Evolutionary conservation across 306 rosid species (phyloP), one percentile per base, ranked within the genome.

Genomic region (Fragaria vesca): DNA sequence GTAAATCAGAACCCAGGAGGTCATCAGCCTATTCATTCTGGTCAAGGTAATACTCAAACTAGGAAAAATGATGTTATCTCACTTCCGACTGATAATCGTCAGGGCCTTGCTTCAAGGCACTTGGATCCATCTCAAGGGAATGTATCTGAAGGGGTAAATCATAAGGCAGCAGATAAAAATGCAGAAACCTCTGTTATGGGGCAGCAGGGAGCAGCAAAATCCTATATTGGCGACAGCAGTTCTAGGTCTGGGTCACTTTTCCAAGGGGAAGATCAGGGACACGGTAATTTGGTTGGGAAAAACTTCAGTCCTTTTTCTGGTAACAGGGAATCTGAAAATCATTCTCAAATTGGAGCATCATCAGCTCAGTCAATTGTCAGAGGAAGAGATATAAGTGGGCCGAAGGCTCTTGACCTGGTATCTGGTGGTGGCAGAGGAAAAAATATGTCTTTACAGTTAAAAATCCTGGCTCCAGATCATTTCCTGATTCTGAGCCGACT

Each of bases 381-480:
- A 83, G 95, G 89, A 75, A 89, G 54, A 52, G 88, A 80, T 76
- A 75, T 82, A 32, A 62, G 79, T 60, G 89, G 92, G 80, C 80
- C 86, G 43, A 88, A 72, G 82, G 79, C 81, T 43, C 87, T 85
- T 24, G 84, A 80, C 40, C 85, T 85, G 40, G 75, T 75, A 74
- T 73, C 90, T 76, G 90, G 91, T 72, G 81, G 90, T 76, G 82
- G 90, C 79, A 90, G 93, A 79, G 97, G 97, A 62, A 93, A 87
- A 88, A 86, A 69, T 87, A 78, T 83, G 81, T 86, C 28, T 85
- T 89, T 74, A 71, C 93, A 16, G 92, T 83, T 36, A 94, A 92
- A 83, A 78, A 73, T 88, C 69, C 98, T 80, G 88, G 93, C 76
- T 57, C 92, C 55, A 86, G 84, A 79, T 71, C 89, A 45, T 87